phyloP scores from a whole-genome alignment of 2,329 filamentous ascomycete genomes.

The Exophiala sideris region DNA sequence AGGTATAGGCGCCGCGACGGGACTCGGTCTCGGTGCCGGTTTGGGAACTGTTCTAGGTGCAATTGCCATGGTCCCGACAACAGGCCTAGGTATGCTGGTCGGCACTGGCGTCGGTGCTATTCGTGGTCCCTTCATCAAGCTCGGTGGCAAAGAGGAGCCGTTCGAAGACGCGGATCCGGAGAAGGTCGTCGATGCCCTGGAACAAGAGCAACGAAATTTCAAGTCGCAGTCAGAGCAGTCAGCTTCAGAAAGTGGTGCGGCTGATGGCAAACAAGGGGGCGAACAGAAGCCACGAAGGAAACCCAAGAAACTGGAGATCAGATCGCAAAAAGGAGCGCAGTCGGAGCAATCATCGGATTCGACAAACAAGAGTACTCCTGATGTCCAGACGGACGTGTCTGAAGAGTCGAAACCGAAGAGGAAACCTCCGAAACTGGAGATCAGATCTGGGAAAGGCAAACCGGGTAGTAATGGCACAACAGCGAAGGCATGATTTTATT shows the following conservation, averaged over 20 bases:
- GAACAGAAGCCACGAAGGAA: conserved; percentile 15
- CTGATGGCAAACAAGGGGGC: background rate
- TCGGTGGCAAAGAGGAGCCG: conserved; percentile 20
- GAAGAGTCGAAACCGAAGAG: conserved; percentile 13
- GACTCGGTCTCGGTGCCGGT: conserved; percentile 16
- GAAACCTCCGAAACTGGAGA: conserved; percentile 19
- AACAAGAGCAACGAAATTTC: conserved; percentile 10
- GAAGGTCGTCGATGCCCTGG: conserved; percentile 15
- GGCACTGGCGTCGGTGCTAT: conserved; percentile 18
- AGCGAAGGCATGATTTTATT: background rate
- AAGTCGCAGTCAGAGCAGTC: background rate
- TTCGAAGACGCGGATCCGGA: conserved; percentile 22
- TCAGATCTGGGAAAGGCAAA: conserved; percentile 14
- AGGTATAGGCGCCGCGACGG: conserved; percentile 22
- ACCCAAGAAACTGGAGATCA: conserved; percentile 20
- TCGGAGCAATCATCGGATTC: background rate
- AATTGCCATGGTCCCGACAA: conserved; percentile 15
- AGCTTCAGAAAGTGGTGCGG: background rate
- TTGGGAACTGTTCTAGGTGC: conserved; percentile 19
- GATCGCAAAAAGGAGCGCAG: conserved; percentile 11
- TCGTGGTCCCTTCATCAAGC: conserved; percentile 21
- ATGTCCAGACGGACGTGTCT: conserved; percentile 5
- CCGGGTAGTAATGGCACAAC: background rate
- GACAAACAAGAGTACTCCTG: background rate
- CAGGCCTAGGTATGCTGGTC: conserved; percentile 17